Evolutionary conservation across 2,329 filamentous ascomycete species (phyloP).

Genomic region (Aspergillus sp.): DNA sequence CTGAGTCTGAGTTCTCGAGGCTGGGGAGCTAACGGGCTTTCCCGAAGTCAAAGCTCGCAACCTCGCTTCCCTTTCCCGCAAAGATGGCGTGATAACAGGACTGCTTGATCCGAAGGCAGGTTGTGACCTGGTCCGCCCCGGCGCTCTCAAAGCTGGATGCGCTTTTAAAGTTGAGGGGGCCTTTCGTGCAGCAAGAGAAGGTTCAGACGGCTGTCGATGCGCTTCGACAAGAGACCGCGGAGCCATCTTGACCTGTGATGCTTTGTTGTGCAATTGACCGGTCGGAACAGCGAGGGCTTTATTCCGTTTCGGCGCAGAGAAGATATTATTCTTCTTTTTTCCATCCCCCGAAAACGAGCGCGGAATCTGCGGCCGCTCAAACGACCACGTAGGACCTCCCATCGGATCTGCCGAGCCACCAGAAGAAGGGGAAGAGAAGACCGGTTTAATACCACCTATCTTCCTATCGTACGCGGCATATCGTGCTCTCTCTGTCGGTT

Average conservation of each 20-base stretch:
- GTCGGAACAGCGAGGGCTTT: constrained; percentile 32
- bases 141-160: constrained; percentile 12
- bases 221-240: constrained; percentile 38
- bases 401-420: constrained; percentile 7
- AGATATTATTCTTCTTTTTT: constrained; percentile 29
- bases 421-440: constrained; percentile 11
- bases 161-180: constrained; percentile 9
- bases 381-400: constrained; percentile 15
- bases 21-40: constrained; percentile 9
- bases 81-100: not conserved
- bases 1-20: constrained; percentile 1
- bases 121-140: not conserved
- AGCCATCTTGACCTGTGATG: constrained; percentile 32
- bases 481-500: constrained; percentile 24
- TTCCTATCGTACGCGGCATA: constrained; percentile 26
- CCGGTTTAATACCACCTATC: constrained; percentile 23
- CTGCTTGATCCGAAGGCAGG: not conserved
- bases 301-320: constrained; percentile 31
- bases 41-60: constrained; percentile 25
- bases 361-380: constrained; percentile 17
- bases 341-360: constrained; percentile 5
- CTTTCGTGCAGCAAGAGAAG: constrained; percentile 9
- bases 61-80: constrained; percentile 20
- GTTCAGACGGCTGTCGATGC: constrained; percentile 25
- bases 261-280: constrained; percentile 33